A percentile compares a stretch with the other conserved stretches of the same genome.
These are phyloP conservation scores for Mortierella sp. DNA, from an alignment of 371 early-diverging fungal genomes.

Conservation along the genomic window DNA sequence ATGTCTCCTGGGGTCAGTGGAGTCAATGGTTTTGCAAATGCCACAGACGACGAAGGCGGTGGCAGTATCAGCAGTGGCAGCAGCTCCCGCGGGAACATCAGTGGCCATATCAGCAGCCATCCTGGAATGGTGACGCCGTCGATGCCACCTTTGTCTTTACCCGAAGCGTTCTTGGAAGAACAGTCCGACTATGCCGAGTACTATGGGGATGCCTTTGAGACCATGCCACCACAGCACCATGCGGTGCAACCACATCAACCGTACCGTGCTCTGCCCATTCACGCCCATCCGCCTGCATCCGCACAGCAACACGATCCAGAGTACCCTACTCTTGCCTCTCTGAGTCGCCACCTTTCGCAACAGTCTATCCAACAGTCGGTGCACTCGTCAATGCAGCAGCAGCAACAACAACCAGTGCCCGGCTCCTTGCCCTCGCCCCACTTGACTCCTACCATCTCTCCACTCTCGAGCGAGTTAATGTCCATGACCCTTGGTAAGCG, in stretches of 20 bases:
- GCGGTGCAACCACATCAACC: background rate
- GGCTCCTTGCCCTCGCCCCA: slow-evolving; percentile 33
- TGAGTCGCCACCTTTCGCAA: slow-evolving; percentile 7
- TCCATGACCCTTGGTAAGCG: slow-evolving; percentile 31
- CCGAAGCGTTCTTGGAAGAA: slow-evolving; percentile 38
- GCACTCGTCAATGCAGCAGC: background rate
- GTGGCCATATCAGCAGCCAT: too few species aligned
- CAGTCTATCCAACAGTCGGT: too few species aligned
- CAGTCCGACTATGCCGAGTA: slow-evolving; percentile 40
- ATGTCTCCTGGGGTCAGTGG: slow-evolving; percentile 33
- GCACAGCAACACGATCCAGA: slow-evolving; percentile 14
- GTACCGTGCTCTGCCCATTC: slow-evolving; percentile 11
- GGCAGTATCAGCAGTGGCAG: too few species aligned
- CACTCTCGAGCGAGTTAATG: slow-evolving; percentile 32
- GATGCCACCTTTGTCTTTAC: slow-evolving; percentile 36
- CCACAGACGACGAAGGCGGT: too few species aligned
- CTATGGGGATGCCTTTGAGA: slow-evolving; percentile 28
- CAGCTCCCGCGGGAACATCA: too few species aligned
- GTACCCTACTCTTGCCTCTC: background rate
- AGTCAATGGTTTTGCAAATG: background rate
- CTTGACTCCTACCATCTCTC: slow-evolving; percentile 32
- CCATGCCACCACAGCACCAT: slow-evolving; percentile 9
- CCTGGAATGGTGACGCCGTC: slow-evolving; percentile 11
- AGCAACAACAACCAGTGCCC: background rate
- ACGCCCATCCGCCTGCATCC: slow-evolving; percentile 1